Conservation (phyloP, 2,329 filamentous ascomycete species). For the Curvularia verruculosa region DNA sequence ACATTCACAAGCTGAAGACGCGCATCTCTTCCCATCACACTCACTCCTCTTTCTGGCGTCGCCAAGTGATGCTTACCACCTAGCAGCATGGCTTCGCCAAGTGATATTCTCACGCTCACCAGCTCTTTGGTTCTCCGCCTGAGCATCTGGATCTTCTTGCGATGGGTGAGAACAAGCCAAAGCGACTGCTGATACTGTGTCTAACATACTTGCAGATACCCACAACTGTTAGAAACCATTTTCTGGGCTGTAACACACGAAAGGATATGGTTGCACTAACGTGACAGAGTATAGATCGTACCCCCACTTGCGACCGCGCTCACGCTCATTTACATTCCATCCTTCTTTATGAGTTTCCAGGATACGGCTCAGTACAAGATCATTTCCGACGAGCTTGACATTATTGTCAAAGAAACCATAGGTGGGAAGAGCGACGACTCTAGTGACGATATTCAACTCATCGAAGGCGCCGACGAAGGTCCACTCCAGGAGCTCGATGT, state of each 20-base stretch:
- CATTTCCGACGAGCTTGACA: constrained; percentile 64
- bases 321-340: constrained; percentile 69
- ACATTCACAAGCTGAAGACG: constrained; percentile 17
- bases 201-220: constrained; percentile 36
- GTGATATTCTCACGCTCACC: constrained; percentile 43
- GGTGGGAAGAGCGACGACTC: constrained; percentile 42
- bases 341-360: constrained; percentile 66
- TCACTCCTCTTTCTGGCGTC: not conserved
- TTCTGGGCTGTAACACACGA: constrained; percentile 19
- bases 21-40: constrained; percentile 6
- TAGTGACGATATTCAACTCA: constrained; percentile 41
- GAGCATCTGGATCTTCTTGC: constrained; percentile 63
- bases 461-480: constrained; percentile 50
- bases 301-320: constrained; percentile 62
- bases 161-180: constrained; percentile 59
- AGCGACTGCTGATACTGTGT: not conserved
- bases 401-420: constrained; percentile 51
- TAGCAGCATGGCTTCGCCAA: constrained; percentile 43
- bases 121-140: constrained; percentile 60
- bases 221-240: constrained; percentile 35
- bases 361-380: constrained; percentile 64
- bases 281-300: constrained; percentile 34
- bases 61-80: constrained; percentile 19
- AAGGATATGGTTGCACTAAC: constrained; percentile 16
- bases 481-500: constrained; percentile 60